A percentile compares a stretch with the other conserved stretches of the same genome.
Evolutionary conservation across 192 early-diverging fungal species (phyloP).

Genomic region (Rhizoclosmatium globosum): DNA sequence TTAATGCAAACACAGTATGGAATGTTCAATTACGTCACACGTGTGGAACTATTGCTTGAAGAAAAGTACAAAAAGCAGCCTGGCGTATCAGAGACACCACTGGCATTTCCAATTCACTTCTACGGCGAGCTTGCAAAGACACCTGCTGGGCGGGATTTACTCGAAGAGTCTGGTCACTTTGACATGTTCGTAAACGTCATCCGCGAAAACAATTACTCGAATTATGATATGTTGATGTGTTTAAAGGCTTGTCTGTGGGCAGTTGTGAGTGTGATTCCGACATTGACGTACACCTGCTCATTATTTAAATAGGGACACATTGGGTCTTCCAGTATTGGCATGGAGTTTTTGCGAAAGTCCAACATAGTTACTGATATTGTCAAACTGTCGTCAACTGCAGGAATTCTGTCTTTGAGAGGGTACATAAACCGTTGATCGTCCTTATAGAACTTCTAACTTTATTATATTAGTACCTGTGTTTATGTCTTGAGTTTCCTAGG

Average conservation of each 20-base stretch:
- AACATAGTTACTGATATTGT: slow-evolving; percentile 78
- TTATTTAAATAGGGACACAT: slow-evolving; percentile 70
- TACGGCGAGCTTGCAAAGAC: slow-evolving; percentile 83
- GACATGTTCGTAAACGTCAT: slow-evolving; percentile 66
- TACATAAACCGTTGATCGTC: slow-evolving; percentile 40
- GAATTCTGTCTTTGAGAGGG: slow-evolving; percentile 79
- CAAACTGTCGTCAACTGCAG: slow-evolving; percentile 70
- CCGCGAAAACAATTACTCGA: slow-evolving; percentile 54
- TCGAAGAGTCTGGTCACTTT: slow-evolving; percentile 75
- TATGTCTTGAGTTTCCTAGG: slow-evolving; percentile 77
- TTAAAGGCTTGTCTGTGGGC: slow-evolving; percentile 85
- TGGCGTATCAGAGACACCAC: not conserved
- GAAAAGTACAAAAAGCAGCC: slow-evolving; percentile 42
- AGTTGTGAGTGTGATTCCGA: slow-evolving; percentile 57
- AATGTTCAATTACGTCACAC: slow-evolving; percentile 71
- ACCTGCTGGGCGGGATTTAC: slow-evolving; percentile 70
- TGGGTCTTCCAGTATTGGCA: slow-evolving; percentile 69
- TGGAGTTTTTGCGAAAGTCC: slow-evolving; percentile 76
- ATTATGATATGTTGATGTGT: slow-evolving; percentile 32
- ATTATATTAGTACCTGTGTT: slow-evolving; percentile 70
- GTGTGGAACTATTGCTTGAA: slow-evolving; percentile 70
- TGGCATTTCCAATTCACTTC: slow-evolving; percentile 69
- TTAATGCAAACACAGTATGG: slow-evolving; percentile 49
- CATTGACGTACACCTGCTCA: not conserved
- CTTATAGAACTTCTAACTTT: not conserved